Evolutionary conservation across 2,329 filamentous ascomycete species (phyloP), one percentile per base, ranked within the genome.

Genomic region (Pseudogymnoascus sp.): DNA sequence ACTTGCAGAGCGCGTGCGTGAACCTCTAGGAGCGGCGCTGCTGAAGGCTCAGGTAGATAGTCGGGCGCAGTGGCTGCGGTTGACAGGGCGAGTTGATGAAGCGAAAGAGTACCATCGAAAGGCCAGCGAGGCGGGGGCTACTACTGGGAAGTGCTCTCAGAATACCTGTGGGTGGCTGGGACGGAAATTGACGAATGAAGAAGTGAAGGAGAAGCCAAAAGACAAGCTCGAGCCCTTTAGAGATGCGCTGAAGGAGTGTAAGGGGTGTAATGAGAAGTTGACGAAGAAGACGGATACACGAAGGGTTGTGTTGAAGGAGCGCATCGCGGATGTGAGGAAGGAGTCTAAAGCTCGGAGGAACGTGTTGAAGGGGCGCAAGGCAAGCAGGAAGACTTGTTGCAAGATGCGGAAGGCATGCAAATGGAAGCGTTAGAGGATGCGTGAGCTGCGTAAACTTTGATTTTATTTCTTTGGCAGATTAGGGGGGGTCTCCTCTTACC

Each of bases 41-140:
- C 70, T 83, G 26, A 75, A 75, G 37, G 79, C 82, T 12, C 82
- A 83, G 66, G 73, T 85, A 23, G 73, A 73, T 41, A 82, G 82
- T 12, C 82, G 78, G 68, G 73, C 83, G 30, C 75, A 78, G 72
- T 84, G 81, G 80, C 71, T 85, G 57, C 79, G 76, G 67, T 57
- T 82, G 30, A 79, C 76, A 57, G 79, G 79, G 18, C 78, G 76
- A 65, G 69, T 66, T 2, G 73, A 76, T 13, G 78, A 81, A 64
- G 72, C 77, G 58, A 67, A 72, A 2, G 72, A 71, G 2, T 83
- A 82, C 62, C 65, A 74, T 60, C 70, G 68, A 58, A 80, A 80
- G 63, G 82, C 81, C 8, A 73, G 73, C 57, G 57, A 66, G 28
- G 63, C 67, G 13, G 55, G 55, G 12, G 55, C 10, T 9, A 15